Evolutionary conservation across 2,329 filamentous ascomycete species (phyloP), one percentile per base, ranked within the genome.

Genomic region (Magnaporthiopsis incrustans): DNA sequence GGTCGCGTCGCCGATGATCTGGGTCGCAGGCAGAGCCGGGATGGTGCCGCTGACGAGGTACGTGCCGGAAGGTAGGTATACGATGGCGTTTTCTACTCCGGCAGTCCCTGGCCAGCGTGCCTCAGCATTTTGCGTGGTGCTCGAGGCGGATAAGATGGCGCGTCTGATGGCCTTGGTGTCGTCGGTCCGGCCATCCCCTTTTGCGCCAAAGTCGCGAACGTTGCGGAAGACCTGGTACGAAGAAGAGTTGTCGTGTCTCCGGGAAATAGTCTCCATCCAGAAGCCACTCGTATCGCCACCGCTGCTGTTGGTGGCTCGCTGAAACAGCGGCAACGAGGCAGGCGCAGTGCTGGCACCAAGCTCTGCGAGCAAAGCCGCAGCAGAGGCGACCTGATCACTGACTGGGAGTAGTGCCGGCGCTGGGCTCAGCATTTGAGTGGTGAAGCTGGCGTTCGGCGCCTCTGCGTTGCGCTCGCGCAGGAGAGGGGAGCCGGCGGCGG

Each of bases 141-240:
- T 25, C 12, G 62, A 59, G 2, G 57, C 35, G 2, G 62, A 32
- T 7, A 63, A 57, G 33, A 63, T 63, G 7, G 62, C 62, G 35
- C 62, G 57, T 18, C 62, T 56, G 33, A 63, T 63, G 14, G 62
- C 62, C 27, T 44, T 15, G n/a, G 62, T 63, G 60, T 67, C 67
- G 32, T 67, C 67, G 1, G 64, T 64, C 3, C n/a, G 15, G 2
- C 67, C 67, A 38, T 67, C 67, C 38, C 66, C 66, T 14, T 58
- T 64, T 22, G 63, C 66, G 6, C 66, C 66, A 44, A 63, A 63
- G 26, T 63, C 62, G n/a, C 38, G 33, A 6, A 63, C 62, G 35
- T 63, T 63, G 12, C 62, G 56, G 44, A 63, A 63, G n/a, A 63
- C 56, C 25, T 63, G 32, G 11, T 59, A 44, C 5, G 62, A 63